These are phyloP conservation scores for Litchi chinensis DNA, from an alignment of 345 rosid species.

Conservation along the genomic window DNA sequence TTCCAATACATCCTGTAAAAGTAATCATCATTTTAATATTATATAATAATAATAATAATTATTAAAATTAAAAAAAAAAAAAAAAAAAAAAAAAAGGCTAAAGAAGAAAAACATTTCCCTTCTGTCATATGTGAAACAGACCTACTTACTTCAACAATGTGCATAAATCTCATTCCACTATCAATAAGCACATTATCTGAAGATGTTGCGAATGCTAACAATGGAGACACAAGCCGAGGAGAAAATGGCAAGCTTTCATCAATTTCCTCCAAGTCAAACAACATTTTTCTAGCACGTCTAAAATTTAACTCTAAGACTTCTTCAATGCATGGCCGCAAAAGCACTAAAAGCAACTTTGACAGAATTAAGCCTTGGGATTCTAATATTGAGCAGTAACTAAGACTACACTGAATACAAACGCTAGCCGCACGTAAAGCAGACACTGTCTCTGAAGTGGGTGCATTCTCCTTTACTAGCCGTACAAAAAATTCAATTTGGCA, in stretches of 20 bases:
- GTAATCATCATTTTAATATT: constrained; percentile 16
- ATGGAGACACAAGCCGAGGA: constrained; percentile 50
- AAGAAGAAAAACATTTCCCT: neutral
- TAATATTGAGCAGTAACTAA: constrained; percentile 71
- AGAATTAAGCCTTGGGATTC: constrained; percentile 83
- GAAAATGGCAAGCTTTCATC: constrained; percentile 61
- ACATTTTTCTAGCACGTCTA: constrained; percentile 73
- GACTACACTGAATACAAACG: constrained; percentile 77
- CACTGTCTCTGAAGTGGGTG: constrained; percentile 75
- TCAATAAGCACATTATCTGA: constrained; percentile 66
- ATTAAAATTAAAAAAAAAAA: no score
- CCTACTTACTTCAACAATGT: constrained; percentile 71
- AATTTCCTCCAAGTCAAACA: constrained; percentile 57
- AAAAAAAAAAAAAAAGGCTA: neutral
- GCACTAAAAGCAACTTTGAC: constrained; percentile 84
- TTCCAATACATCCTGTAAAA: constrained; percentile 77
- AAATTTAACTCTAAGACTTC: constrained; percentile 91
- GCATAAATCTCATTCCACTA: constrained; percentile 80
- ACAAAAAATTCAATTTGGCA: constrained; percentile 86
- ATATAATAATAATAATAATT: no score
- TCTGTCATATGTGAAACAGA: constrained; percentile 10
- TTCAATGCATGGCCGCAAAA: constrained; percentile 79
- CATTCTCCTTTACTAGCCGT: constrained; percentile 79
- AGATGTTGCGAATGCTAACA: constrained; percentile 60
- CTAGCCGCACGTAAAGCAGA: constrained; percentile 80